These are phyloP conservation scores for Tagetes patula DNA, from an alignment of 129 eudicot genomes.

Conservation along the genomic window DNA sequence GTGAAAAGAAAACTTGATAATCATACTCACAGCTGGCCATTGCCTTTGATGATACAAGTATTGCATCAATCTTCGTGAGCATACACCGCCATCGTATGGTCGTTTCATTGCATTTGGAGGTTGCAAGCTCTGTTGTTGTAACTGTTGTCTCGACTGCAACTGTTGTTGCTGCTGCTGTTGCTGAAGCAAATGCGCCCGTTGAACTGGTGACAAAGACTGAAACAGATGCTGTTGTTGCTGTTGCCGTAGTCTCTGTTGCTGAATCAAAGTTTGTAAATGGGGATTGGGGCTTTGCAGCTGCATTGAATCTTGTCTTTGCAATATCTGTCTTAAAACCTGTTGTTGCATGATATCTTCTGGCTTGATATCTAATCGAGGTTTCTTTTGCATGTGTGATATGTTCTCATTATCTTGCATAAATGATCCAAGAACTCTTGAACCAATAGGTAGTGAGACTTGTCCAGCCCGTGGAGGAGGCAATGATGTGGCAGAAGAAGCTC, in stretches of 20 bases:
- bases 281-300: conserved; percentile 73
- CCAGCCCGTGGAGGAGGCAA: conserved; percentile 57
- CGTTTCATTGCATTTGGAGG: conserved; percentile 59
- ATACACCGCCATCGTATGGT: conserved; percentile 81
- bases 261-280: conserved; percentile 70
- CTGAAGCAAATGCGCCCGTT: conserved; percentile 71
- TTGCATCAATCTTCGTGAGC: conserved; percentile 95
- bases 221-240: conserved; percentile 56
- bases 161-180: conserved; percentile 56
- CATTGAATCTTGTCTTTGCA: conserved; percentile 80
- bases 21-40: conserved; percentile 80
- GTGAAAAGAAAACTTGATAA: background rate
- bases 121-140: conserved; percentile 62
- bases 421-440: conserved; percentile 52
- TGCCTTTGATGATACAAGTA: conserved; percentile 86
- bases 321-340: conserved; percentile 71
- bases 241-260: conserved; percentile 74
- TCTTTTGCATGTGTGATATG: conserved; percentile 75
- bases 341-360: conserved; percentile 78
- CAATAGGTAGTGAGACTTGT: conserved; percentile 55
- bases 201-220: conserved; percentile 78
- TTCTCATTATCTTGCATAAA: conserved; percentile 56
- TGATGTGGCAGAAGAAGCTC: conserved; percentile 57
- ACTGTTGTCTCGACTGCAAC: conserved; percentile 47
- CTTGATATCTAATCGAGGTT: conserved; percentile 79